A percentile compares a stretch with the other conserved stretches of the same genome.
These are phyloP conservation scores for Botrytis porri DNA, from an alignment of 2,329 filamentous ascomycete species.

Conservation along the genomic window DNA sequence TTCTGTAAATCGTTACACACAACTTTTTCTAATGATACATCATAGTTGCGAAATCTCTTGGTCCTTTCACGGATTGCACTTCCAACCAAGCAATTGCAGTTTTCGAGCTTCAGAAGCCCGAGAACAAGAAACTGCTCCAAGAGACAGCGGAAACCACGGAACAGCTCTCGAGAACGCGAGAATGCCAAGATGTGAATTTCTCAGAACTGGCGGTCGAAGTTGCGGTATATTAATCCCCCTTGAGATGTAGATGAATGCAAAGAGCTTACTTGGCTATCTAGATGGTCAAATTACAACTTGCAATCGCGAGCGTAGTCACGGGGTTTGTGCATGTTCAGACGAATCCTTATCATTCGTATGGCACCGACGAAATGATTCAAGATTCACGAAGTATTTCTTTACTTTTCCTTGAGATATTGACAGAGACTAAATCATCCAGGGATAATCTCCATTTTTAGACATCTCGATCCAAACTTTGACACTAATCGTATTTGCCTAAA, in stretches of 20 bases:
- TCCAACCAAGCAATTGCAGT: conserved; percentile 55
- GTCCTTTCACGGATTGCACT: conserved; percentile 52
- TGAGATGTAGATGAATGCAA: neutral
- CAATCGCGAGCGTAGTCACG: conserved; percentile 48
- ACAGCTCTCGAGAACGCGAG: conserved; percentile 29
- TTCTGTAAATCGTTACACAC: neutral
- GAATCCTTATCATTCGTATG: conserved; percentile 55
- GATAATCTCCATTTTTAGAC: conserved; percentile 48
- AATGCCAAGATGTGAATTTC: conserved; percentile 38
- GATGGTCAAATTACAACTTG: conserved; percentile 55
- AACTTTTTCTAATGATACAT: neutral
- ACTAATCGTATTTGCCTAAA: conserved; percentile 57
- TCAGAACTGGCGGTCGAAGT: conserved; percentile 55
- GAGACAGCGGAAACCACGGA: conserved; percentile 40
- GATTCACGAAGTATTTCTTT: conserved; percentile 49
- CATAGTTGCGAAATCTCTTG: conserved; percentile 45
- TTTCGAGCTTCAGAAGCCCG: conserved; percentile 45
- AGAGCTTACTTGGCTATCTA: conserved; percentile 29
- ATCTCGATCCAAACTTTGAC: conserved; percentile 46
- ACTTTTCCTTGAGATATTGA: too few relatives aligned
- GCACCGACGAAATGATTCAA: conserved; percentile 46
- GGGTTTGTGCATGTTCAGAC: conserved; percentile 58
- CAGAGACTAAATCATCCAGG: conserved; percentile 40
- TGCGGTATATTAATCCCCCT: conserved; percentile 41
- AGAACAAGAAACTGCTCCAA: conserved; percentile 41